Conservation (phyloP, 2,329 filamentous ascomycete species). For the Hirsutella minnesotensis region DNA sequence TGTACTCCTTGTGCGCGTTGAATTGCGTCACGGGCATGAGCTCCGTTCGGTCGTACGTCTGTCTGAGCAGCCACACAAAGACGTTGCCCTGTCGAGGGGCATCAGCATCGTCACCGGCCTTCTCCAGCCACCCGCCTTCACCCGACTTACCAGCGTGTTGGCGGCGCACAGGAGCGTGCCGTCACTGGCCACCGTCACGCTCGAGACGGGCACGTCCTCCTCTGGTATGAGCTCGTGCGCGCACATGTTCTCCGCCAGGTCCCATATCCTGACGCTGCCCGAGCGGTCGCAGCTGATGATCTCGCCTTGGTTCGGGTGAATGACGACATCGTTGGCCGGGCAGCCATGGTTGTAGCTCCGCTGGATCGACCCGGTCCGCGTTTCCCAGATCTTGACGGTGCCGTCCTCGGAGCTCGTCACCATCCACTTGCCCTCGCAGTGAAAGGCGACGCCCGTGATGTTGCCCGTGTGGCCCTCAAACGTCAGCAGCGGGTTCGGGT, state of each 20-base stretch:
- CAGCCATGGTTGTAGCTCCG: conserved; percentile 84
- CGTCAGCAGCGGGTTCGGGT: conserved; percentile 81
- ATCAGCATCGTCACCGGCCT: neutral
- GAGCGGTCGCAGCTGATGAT: conserved; percentile 91
- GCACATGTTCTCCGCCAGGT: conserved; percentile 92
- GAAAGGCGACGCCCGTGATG: conserved; percentile 92
- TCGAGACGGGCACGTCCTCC: conserved; percentile 86
- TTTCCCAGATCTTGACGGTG: conserved; percentile 96
- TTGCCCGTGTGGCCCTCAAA: conserved; percentile 96
- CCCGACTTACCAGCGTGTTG: conserved; percentile 62
- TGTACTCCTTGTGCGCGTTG: conserved; percentile 82
- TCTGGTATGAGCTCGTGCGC: conserved; percentile 93
- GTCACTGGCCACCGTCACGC: conserved; percentile 91
- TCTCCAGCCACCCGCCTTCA: rapidly evolving
- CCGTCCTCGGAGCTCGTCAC: conserved; percentile 95
- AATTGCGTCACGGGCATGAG: conserved; percentile 83
- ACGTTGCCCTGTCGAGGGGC: conserved; percentile 65
- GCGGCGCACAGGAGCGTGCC: conserved; percentile 86
- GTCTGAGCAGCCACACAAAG: conserved; percentile 91
- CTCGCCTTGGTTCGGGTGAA: conserved; percentile 96
- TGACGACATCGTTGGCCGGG: conserved; percentile 96
- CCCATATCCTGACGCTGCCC: conserved; percentile 91
- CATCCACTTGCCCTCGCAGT: conserved; percentile 99
- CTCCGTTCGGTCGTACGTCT: conserved; percentile 69
- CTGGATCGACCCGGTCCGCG: conserved; percentile 72